These are phyloP conservation scores for Xylaria scruposa DNA, from an alignment of 495 filamentous ascomycete genomes.

Conservation along the genomic window DNA sequence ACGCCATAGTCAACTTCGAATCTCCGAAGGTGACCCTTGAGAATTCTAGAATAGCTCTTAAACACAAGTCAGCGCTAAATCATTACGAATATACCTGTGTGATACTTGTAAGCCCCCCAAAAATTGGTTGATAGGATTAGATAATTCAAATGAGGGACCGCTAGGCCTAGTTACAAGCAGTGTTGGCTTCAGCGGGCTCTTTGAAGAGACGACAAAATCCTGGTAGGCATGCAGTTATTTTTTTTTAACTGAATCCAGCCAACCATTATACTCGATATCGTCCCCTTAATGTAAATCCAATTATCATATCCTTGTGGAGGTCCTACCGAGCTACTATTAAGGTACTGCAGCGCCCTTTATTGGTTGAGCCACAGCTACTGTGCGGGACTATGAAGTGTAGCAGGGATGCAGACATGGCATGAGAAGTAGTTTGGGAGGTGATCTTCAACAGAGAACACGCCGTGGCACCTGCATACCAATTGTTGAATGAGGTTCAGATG, in stretches of 20 bases:
- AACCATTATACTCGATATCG: not conserved
- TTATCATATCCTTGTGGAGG: not conserved
- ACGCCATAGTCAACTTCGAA: not conserved
- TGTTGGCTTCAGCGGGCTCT: constrained; percentile 4
- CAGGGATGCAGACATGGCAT: not conserved
- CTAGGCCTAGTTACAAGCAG: not conserved
- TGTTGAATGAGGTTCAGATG: not conserved
- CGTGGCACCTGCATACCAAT: not conserved
- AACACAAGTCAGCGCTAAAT: not conserved
- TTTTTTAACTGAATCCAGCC: not conserved
- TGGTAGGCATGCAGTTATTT: not conserved
- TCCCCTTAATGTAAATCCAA: not conserved
- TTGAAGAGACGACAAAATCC: not conserved
- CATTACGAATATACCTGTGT: not conserved
- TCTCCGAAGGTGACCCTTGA: not conserved
- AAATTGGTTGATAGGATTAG: not conserved
- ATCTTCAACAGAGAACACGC: constrained; percentile 8
- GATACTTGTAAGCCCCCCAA: not conserved
- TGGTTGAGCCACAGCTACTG: not conserved
- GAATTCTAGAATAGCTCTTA: not conserved
- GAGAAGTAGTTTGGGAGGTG: not conserved
- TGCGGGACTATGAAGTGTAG: not conserved
- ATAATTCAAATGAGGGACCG: not conserved
- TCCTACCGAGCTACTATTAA: not conserved
- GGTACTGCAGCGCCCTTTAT: not conserved